These are phyloP conservation scores for Lachnellula occidentalis DNA, from an alignment of 2,329 filamentous ascomycete species.

Conservation along the genomic window DNA sequence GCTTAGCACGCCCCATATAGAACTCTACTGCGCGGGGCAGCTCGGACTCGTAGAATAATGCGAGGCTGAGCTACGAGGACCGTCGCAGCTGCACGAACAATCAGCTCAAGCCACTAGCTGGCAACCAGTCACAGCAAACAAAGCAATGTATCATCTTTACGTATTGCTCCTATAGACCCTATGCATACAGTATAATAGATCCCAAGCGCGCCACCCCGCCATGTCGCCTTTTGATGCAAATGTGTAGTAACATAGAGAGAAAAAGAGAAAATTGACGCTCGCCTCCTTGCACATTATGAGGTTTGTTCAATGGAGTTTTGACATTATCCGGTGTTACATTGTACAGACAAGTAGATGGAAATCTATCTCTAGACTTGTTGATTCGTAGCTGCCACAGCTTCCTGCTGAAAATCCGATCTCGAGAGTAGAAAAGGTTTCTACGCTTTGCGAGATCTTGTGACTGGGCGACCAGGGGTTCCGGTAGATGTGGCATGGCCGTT, in stretches of 20 bases:
- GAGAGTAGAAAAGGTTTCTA: constrained; percentile 12
- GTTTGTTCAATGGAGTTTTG: constrained; percentile 8
- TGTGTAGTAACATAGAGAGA: constrained; percentile 14
- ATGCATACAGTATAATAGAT: background rate
- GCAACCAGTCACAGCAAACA: background rate
- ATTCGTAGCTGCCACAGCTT: constrained; percentile 5
- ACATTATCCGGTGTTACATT: constrained; percentile 14
- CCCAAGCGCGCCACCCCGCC: background rate
- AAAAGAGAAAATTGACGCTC: background rate
- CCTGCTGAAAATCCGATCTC: constrained; percentile 3
- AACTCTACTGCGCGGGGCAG: background rate
- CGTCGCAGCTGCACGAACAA: background rate
- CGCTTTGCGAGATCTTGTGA: constrained; percentile 32
- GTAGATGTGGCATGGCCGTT: constrained; percentile 44
- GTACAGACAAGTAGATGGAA: constrained; percentile 21
- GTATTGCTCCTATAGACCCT: constrained; percentile 1
- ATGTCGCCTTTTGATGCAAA: constrained; percentile 10
- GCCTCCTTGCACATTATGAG: constrained; percentile 15
- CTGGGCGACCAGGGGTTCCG: constrained; percentile 25
- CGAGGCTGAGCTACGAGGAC: background rate
- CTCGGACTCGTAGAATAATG: background rate
- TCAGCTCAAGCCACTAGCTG: background rate
- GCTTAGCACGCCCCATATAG: too few species aligned
- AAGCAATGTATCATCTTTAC: background rate
- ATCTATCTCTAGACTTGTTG: constrained; percentile 18